Evolutionary conservation across 2,329 filamentous ascomycete genomes (phyloP).

Genomic region (Furcasterigmium sp.): DNA sequence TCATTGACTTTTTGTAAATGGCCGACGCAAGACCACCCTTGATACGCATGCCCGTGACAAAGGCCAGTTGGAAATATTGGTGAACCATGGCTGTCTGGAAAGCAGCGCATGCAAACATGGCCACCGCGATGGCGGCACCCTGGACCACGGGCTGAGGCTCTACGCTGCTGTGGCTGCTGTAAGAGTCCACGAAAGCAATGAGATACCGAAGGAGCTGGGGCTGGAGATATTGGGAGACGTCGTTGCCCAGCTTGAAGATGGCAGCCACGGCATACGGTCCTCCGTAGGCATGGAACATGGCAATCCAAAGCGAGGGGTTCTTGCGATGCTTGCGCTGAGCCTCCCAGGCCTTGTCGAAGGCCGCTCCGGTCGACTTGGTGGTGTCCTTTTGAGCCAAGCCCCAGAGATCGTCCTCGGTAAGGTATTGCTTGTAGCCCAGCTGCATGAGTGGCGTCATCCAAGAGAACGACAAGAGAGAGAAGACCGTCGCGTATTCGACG

Average conservation of each 20-base stretch:
- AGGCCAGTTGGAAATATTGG: conserved; percentile 94
- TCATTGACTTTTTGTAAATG: conserved; percentile 89
- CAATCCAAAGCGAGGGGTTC: conserved; percentile 81
- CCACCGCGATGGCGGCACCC: conserved; percentile 81
- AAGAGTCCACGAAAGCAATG: conserved; percentile 80
- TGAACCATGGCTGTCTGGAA: conserved; percentile 87
- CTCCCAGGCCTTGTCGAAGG: conserved; percentile 72
- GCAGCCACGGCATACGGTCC: conserved; percentile 77
- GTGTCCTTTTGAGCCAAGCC: conserved; percentile 76
- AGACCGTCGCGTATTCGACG: conserved; percentile 87
- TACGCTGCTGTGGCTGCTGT: conserved; percentile 54
- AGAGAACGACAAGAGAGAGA: conserved; percentile 87
- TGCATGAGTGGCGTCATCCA: conserved; percentile 99
- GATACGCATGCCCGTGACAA: conserved; percentile 94
- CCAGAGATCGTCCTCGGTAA: conserved; percentile 96
- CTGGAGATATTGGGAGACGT: conserved; percentile 80
- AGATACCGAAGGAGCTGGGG: conserved; percentile 83
- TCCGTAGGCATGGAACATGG: conserved; percentile 78
- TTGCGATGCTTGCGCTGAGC: conserved; percentile 62
- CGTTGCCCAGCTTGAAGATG: conserved; percentile 84
- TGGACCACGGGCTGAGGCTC: conserved; percentile 69
- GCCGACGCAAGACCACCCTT: conserved; percentile 84
- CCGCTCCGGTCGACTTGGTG: conserved; percentile 65
- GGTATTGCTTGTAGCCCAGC: conserved; percentile 82
- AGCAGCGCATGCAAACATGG: conserved; percentile 85